Conservation (phyloP, 2,329 filamentous ascomycete species). For the Fusarium ambrosium region DNA sequence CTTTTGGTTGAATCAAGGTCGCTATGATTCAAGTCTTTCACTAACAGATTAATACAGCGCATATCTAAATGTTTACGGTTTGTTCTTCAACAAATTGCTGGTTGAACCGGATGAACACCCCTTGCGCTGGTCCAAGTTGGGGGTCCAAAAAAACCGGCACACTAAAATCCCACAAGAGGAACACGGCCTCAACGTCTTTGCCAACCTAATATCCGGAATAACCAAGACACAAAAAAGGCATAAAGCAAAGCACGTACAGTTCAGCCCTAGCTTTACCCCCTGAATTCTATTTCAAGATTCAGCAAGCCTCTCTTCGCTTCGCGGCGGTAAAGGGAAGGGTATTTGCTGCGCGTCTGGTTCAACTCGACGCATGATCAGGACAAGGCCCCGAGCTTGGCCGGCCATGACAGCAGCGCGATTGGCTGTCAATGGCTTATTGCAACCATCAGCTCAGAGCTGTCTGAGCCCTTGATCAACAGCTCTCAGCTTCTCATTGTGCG, state of each 20-base stretch:
- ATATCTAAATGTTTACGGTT: neutral
- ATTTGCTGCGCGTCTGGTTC: conserved; percentile 30
- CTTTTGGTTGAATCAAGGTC: neutral
- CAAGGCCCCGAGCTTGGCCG: conserved; percentile 38
- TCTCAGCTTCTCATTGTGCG: conserved; percentile 23
- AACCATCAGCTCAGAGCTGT: conserved; percentile 39
- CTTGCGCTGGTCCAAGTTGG: neutral
- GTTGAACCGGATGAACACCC: neutral
- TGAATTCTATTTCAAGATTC: neutral
- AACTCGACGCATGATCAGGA: conserved; percentile 41
- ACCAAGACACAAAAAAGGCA: neutral
- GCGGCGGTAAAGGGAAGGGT: conserved; percentile 3
- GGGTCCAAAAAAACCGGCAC: conserved; percentile 28
- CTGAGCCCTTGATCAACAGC: conserved; percentile 28
- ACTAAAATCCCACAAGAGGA: conserved; percentile 19
- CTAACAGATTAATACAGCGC: neutral
- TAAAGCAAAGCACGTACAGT: neutral
- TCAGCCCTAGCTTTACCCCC: neutral
- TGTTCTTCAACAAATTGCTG: neutral
- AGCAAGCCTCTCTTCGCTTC: neutral
- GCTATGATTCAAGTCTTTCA: neutral
- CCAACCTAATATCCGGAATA: neutral
- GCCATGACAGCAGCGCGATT: conserved; percentile 39
- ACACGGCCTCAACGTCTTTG: neutral
- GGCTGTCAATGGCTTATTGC: conserved; percentile 35